These are phyloP conservation scores for Moesziomyces sp. DNA, from an alignment of 1,284 basidiomycete species.

Conservation along the genomic window DNA sequence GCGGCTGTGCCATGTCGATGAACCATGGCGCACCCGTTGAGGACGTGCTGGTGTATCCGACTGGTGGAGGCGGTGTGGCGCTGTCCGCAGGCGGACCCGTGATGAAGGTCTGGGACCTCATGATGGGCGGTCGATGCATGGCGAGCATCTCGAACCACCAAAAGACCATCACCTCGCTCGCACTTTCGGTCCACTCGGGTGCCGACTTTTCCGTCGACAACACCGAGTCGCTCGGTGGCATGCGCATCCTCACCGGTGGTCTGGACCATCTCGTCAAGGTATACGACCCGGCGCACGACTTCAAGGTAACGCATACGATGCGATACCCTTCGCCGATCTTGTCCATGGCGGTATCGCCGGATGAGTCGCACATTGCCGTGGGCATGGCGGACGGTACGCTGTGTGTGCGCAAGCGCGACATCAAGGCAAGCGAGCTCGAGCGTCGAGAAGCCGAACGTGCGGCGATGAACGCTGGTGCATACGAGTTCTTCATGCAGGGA, in stretches of 20 bases:
- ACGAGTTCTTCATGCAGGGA: constrained; percentile 75
- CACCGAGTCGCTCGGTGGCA: constrained; percentile 70
- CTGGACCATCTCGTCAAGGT: constrained; percentile 99
- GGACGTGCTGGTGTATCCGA: constrained; percentile 91
- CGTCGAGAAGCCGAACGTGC: constrained; percentile 70
- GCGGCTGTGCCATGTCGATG: constrained; percentile 63
- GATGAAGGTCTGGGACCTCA: constrained; percentile 92
- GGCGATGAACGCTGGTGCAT: constrained; percentile 74
- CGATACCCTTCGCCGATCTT: constrained; percentile 93
- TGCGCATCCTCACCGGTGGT: constrained; percentile 86
- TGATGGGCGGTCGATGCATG: constrained; percentile 80
- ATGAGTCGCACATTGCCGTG: constrained; percentile 93
- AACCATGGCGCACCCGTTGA: constrained; percentile 78
- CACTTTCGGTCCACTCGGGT: constrained; percentile 57
- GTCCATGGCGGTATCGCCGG: constrained; percentile 92
- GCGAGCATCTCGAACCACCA: constrained; percentile 81
- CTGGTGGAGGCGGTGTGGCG: constrained; percentile 78
- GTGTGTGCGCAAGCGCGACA: constrained; percentile 72
- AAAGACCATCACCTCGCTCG: constrained; percentile 90
- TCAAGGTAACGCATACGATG: constrained; percentile 95
- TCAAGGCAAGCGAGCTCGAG: constrained; percentile 76
- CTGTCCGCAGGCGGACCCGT: constrained; percentile 91
- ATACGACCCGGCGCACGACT: constrained; percentile 81
- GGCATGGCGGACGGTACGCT: constrained; percentile 98
- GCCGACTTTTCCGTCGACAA: constrained; percentile 48